Conservation (phyloP, 2,329 filamentous ascomycete genomes). For the Calonectria fujianensis region DNA sequence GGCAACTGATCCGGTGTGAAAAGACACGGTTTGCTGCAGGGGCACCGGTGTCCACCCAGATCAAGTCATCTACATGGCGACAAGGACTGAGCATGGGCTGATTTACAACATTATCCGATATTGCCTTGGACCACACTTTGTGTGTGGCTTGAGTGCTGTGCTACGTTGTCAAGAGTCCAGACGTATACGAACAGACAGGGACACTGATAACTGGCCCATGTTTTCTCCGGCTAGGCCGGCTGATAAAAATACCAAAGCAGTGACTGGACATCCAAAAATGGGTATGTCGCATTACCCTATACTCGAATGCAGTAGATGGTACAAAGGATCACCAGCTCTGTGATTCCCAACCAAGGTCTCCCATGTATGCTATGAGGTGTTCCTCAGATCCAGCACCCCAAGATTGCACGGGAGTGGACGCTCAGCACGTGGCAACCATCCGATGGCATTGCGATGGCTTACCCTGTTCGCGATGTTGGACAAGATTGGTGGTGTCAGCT, state of each 20-base stretch:
- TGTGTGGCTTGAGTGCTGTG: conserved; percentile 49
- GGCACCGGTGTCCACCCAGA: conserved; percentile 39
- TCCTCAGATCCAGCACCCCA: conserved; percentile 37
- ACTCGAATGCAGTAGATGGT: neutral
- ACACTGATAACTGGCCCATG: conserved; percentile 39
- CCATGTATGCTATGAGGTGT: conserved; percentile 42
- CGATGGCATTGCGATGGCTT: conserved; percentile 24
- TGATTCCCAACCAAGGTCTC: conserved; percentile 43
- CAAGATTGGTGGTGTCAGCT: conserved; percentile 2
- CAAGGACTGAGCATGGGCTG: conserved; percentile 44
- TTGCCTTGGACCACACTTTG: conserved; percentile 41
- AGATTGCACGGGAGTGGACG: conserved; percentile 20
- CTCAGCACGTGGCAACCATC: conserved; percentile 36
- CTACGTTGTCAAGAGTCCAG: conserved; percentile 30
- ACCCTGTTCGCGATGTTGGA: conserved; percentile 11
- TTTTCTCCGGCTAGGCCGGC: conserved; percentile 47
- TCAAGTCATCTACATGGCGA: conserved; percentile 42
- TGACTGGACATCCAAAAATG: neutral
- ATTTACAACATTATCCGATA: conserved; percentile 44
- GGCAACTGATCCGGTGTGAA: conserved; percentile 35
- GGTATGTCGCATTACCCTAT: neutral
- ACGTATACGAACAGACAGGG: conserved; percentile 42
- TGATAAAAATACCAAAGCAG: conserved; percentile 35
- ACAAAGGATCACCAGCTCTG: conserved; percentile 32
- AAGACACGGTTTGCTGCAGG: conserved; percentile 45